Evolutionary conservation across 2,329 filamentous ascomycete genomes (phyloP).

Genomic region (Aspergillus arachidicola): DNA sequence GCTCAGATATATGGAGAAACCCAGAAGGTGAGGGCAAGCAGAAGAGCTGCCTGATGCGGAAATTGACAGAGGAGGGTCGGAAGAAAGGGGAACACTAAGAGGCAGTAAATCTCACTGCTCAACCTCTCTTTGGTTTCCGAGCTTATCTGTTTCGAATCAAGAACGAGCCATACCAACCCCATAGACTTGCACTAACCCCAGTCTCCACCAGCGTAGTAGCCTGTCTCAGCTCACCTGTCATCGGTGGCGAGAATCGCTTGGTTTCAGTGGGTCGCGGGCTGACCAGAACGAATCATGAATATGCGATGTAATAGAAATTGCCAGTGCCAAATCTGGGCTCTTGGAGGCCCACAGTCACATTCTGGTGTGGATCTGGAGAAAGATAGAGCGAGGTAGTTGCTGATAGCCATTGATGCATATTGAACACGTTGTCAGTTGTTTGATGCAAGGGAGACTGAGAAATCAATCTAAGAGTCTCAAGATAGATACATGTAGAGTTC

Average conservation of each 20-base stretch:
- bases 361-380: slow-evolving; percentile 20
- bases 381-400: slow-evolving; percentile 12
- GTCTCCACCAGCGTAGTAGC: not conserved
- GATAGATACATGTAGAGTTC: not conserved
- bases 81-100: not conserved
- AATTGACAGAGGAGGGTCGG: not conserved
- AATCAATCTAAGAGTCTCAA: not conserved
- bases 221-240: slow-evolving; percentile 13
- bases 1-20: not conserved
- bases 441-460: not conserved
- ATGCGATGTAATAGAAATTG: slow-evolving; percentile 26
- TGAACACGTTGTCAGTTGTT: not conserved
- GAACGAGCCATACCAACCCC: not conserved
- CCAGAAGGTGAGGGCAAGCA: not conserved
- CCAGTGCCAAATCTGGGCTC: slow-evolving; percentile 3
- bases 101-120: not conserved
- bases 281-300: slow-evolving; percentile 19
- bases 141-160: not conserved
- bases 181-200: not conserved
- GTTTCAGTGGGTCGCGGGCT: slow-evolving; percentile 17
- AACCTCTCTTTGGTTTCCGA: not conserved
- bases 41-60: not conserved
- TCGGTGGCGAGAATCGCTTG: slow-evolving; percentile 18
- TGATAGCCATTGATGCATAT: not conserved
- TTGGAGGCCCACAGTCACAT: not conserved